These are phyloP conservation scores for Alternaria arbusti DNA, from an alignment of 2,329 filamentous ascomycete genomes.

Conservation along the genomic window DNA sequence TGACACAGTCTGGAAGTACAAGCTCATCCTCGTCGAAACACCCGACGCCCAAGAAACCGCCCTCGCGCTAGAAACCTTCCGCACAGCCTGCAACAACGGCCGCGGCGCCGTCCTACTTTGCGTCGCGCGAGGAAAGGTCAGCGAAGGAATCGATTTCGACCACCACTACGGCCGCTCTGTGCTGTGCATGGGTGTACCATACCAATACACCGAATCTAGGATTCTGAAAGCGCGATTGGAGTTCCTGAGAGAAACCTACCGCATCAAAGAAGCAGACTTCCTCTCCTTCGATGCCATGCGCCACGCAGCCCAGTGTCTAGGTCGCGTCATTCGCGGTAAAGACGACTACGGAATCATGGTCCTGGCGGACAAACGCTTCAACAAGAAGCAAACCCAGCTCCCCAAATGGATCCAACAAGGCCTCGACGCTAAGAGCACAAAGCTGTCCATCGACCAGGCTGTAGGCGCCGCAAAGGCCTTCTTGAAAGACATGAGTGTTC, in stretches of 20 bases:
- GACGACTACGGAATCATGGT: constrained; percentile 99
- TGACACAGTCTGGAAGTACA: constrained; percentile 99
- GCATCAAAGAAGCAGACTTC: constrained; percentile 96
- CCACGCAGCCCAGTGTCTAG: constrained; percentile 96
- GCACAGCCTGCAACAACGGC: constrained; percentile 96
- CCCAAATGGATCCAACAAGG: constrained; percentile 97
- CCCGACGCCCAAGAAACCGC: constrained; percentile 97
- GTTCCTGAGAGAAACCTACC: constrained; percentile 95
- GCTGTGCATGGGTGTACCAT: constrained; percentile 94
- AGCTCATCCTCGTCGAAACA: constrained; percentile 96
- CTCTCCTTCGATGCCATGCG: constrained; percentile 99
- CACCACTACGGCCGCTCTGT: constrained; percentile 97
- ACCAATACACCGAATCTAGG: constrained; percentile 97
- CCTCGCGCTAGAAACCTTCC: constrained; percentile 92
- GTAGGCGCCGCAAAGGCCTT: constrained; percentile 89
- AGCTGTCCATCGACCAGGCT: constrained; percentile 94
- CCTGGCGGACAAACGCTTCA: constrained; percentile 88
- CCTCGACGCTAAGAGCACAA: constrained; percentile 82
- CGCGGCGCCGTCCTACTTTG: constrained; percentile 91
- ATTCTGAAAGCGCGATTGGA: constrained; percentile 95
- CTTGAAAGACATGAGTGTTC: constrained; percentile 88
- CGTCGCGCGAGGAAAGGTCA: constrained; percentile 95
- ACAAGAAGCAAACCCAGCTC: constrained; percentile 86
- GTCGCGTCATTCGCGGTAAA: constrained; percentile 91
- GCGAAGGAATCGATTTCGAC: constrained; percentile 98